These are phyloP conservation scores for Diaporthe sp. DNA, from an alignment of 2,329 filamentous ascomycete genomes.

Conservation along the genomic window DNA sequence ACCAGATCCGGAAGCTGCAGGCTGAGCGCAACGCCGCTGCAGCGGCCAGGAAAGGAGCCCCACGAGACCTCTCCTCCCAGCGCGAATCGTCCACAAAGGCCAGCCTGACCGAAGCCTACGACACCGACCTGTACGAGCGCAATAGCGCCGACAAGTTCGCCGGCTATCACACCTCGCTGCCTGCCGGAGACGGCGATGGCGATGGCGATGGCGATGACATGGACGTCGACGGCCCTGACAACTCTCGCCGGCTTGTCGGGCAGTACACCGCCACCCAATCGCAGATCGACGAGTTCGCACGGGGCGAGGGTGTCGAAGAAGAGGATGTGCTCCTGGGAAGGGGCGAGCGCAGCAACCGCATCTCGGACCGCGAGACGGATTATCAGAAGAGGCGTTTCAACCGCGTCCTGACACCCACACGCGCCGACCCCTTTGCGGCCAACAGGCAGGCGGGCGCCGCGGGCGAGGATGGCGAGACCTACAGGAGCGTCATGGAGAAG, in stretches of 20 bases:
- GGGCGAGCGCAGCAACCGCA: slow-evolving; percentile 88
- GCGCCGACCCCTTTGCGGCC: slow-evolving; percentile 85
- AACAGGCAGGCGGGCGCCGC: slow-evolving; percentile 75
- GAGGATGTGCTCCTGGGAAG: slow-evolving; percentile 87
- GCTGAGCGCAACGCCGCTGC: slow-evolving; percentile 89
- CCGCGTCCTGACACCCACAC: slow-evolving; percentile 85
- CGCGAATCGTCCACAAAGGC: slow-evolving; percentile 89
- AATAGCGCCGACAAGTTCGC: slow-evolving; percentile 83
- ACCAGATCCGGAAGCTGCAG: slow-evolving; percentile 87
- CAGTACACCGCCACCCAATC: slow-evolving; percentile 95
- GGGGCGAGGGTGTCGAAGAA: slow-evolving; percentile 86
- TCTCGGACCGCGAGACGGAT: slow-evolving; percentile 92
- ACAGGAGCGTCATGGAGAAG: slow-evolving; percentile 89
- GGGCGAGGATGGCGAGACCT: slow-evolving; percentile 68
- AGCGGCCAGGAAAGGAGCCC: slow-evolving; percentile 82
- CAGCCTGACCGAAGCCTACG: slow-evolving; percentile 89
- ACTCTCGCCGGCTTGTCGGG: slow-evolving; percentile 82
- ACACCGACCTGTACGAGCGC: slow-evolving; percentile 87
- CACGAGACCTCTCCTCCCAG: slow-evolving; percentile 80
- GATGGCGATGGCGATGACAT: slow-evolving; percentile 83
- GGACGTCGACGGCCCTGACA: slow-evolving; percentile 79
- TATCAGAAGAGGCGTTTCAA: slow-evolving; percentile 97
- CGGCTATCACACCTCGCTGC: slow-evolving; percentile 91
- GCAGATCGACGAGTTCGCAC: slow-evolving; percentile 94
- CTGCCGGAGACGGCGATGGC: slow-evolving; percentile 81